Base-by-base conservation (phyloP, 2,329 filamentous ascomycete species). In the Hypoxylon sp. region DNA sequence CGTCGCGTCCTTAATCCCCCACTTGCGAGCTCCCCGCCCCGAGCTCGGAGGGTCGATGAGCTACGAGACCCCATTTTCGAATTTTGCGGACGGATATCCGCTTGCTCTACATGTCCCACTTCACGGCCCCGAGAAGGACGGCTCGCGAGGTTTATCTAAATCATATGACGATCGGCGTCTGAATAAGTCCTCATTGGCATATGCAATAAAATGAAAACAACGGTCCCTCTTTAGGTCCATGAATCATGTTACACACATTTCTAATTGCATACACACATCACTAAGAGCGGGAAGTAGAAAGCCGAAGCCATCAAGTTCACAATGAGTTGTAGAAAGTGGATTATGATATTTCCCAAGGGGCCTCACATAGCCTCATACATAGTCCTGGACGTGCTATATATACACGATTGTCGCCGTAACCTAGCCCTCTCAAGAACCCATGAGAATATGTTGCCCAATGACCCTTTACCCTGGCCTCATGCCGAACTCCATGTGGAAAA, bases 1-100 rank as follows among this genome's bases (percentile, higher is more conserved):
- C n/a, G n/a, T n/a, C n/a, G n/a, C n/a, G n/a, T n/a, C n/a, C n/a
- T n/a, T 42, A 40, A 35, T 18, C 60, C 60, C 60, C 57, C 61
- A 59, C 61, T 62, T 59, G 29, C 20, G 38, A 51, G 13, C 51
- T 55, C 52, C 61, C 60, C 61, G 40, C 45, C 43, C 48, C 48
- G 48, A 58, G 55, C 55, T 64, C 48, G 55, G 48, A 58, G 33
- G 18, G 27, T 38, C 17, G 18, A 13, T n/a, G 38, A 42, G 38
- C 2, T 42, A 23, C 10, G 35, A 38, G 35, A 40, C 20, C 37
- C 37, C 37, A 23, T 20, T 20, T 20, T 23, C 11, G 18, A 40
- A 21, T 38, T 23, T 13, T 23, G 17, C 20, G 17, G 17, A 10
- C 15, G 7, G 15, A n/a, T 35, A 35, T 6, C 31, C 18, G 15